These are phyloP conservation scores for Arabidopsis arenosa DNA, from an alignment of 345 rosid species.

Conservation along the genomic window DNA sequence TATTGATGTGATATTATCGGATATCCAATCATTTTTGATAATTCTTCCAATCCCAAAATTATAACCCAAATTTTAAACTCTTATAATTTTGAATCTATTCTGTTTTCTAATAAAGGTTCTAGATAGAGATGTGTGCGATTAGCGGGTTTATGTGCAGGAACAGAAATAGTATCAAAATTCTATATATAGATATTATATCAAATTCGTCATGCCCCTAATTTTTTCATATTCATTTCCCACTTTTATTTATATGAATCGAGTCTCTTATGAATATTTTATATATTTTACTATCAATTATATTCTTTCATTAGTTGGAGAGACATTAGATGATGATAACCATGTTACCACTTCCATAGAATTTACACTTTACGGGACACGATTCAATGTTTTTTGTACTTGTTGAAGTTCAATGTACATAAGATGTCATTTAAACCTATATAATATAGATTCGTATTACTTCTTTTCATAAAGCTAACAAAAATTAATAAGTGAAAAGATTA, in stretches of 20 bases:
- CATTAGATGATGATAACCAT: slow-evolving; percentile 43
- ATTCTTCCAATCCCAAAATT: background rate
- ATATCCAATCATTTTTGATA: slow-evolving; percentile 34
- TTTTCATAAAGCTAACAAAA: slow-evolving; percentile 24
- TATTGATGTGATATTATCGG: slow-evolving; percentile 36
- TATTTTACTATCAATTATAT: background rate
- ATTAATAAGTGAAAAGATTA: background rate
- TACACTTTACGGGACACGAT: slow-evolving; percentile 43
- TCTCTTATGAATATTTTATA: background rate
- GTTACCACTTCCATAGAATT: slow-evolving; percentile 40
- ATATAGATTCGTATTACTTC: slow-evolving; percentile 26
- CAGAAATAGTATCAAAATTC: background rate
- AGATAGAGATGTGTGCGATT: background rate
- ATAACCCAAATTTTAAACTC: background rate
- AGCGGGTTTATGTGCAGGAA: background rate
- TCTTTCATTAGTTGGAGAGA: slow-evolving; percentile 1
- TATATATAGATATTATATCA: background rate
- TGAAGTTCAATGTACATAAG: slow-evolving; percentile 37
- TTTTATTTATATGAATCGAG: background rate
- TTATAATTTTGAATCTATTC: slow-evolving; percentile 12
- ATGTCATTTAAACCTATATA: slow-evolving; percentile 21
- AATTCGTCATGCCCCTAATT: background rate
- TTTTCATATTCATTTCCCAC: background rate
- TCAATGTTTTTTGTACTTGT: slow-evolving; percentile 41
- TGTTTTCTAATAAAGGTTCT: slow-evolving; percentile 2